These are phyloP conservation scores for Exobasidium cylindrosporum DNA, from an alignment of 1,284 basidiomycete genomes.

Conservation along the genomic window DNA sequence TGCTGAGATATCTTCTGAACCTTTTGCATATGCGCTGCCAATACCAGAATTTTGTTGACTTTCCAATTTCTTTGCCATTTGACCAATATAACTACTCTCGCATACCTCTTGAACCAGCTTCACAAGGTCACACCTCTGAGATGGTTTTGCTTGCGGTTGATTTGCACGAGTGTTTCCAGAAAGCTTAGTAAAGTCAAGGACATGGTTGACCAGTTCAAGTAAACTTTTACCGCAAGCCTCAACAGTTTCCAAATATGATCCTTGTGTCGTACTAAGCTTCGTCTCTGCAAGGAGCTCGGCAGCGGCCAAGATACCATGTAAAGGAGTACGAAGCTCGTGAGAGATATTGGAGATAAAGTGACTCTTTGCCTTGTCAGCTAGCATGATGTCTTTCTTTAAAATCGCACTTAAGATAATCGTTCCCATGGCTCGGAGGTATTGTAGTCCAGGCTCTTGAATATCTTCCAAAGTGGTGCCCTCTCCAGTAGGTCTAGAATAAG, in stretches of 20 bases:
- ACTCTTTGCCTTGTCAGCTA: constrained; percentile 86
- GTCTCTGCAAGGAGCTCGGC: constrained; percentile 84
- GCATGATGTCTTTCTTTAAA: constrained; percentile 83
- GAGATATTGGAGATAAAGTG: constrained; percentile 91
- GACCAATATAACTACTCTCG: constrained; percentile 91
- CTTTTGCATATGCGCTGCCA: constrained; percentile 78
- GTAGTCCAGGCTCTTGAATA: constrained; percentile 71
- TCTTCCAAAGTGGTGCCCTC: constrained; percentile 76
- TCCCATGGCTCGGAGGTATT: constrained; percentile 81
- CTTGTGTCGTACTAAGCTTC: constrained; percentile 72
- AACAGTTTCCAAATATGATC: constrained; percentile 77
- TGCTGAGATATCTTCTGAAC: constrained; percentile 57
- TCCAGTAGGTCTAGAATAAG: constrained; percentile 73
- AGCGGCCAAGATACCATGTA: constrained; percentile 71
- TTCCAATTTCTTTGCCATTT: constrained; percentile 69
- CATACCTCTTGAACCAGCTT: constrained; percentile 90
- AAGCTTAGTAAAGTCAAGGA: constrained; percentile 91
- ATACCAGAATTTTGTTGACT: constrained; percentile 62
- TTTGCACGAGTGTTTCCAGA: constrained; percentile 66
- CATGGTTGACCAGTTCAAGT: constrained; percentile 77
- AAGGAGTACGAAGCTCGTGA: constrained; percentile 66
- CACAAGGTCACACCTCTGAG: constrained; percentile 64
- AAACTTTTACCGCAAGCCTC: constrained; percentile 58
- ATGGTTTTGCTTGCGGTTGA: constrained; percentile 22
- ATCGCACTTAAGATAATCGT: constrained; percentile 93